These are phyloP conservation scores for Rhypophila decipiens DNA, from an alignment of 495 filamentous ascomycete genomes.

Conservation along the genomic window DNA sequence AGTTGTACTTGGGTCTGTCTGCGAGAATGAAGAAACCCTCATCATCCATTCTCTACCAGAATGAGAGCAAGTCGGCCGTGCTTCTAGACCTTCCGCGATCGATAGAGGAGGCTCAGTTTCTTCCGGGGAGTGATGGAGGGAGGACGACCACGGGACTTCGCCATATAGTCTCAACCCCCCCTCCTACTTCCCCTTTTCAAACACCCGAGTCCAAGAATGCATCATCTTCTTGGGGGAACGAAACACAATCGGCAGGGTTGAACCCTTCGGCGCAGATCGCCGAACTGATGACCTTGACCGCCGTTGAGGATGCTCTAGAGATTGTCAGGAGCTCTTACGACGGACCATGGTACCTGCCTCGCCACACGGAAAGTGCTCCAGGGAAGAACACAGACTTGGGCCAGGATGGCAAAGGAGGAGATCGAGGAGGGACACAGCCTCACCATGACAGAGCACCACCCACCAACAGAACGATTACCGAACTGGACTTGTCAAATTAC, in stretches of 20 bases:
- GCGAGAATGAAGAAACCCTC: not conserved
- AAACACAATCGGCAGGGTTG: constrained; percentile 2
- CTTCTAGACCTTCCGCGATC: constrained; percentile 41
- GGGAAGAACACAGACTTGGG: too few relatives aligned
- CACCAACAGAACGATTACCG: too few relatives aligned
- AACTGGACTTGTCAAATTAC: not conserved
- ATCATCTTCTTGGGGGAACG: not conserved
- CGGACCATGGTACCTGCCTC: constrained; percentile 41
- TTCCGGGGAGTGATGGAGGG: constrained; percentile 13
- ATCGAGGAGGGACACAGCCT: too few relatives aligned
- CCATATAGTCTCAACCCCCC: constrained; percentile 29
- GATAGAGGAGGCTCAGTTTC: constrained; percentile 39
- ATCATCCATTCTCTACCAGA: constrained; percentile 37
- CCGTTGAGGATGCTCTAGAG: constrained; percentile 35
- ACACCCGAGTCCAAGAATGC: constrained; percentile 37
- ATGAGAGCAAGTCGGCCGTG: constrained; percentile 24
- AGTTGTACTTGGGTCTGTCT: too few relatives aligned
- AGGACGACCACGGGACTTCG: constrained; percentile 11
- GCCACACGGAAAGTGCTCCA: too few relatives aligned
- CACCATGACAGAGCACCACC: too few relatives aligned
- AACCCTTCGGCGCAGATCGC: constrained; percentile 30
- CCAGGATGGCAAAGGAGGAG: too few relatives aligned
- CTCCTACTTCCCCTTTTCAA: constrained; percentile 32
- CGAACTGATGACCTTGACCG: constrained; percentile 39
- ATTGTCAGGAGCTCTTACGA: constrained; percentile 23